Conservation (phyloP, 2,329 filamentous ascomycete genomes). For the Diaporthe destruens region DNA sequence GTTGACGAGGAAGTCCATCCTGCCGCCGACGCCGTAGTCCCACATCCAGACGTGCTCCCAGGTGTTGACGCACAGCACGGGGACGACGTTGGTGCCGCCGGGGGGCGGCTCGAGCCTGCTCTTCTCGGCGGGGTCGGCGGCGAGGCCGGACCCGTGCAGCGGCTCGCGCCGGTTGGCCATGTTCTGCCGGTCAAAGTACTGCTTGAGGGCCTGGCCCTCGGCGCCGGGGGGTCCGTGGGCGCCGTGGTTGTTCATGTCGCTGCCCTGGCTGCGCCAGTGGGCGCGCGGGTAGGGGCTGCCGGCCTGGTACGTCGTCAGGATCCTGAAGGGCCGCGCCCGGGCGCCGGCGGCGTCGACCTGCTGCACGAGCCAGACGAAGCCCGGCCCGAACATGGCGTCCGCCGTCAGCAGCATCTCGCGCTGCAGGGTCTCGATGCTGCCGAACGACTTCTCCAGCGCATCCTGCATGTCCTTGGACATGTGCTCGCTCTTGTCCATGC, state of each 20-base stretch:
- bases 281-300: constrained; percentile 89
- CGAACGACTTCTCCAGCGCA: constrained; percentile 79
- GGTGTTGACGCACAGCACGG: constrained; percentile 91
- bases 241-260: constrained; percentile 77
- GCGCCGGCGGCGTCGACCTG: constrained; percentile 52
- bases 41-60: constrained; percentile 95
- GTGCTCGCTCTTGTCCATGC: constrained; percentile 59
- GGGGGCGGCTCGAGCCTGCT: constrained; percentile 57
- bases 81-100: constrained; percentile 76
- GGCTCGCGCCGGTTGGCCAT: constrained; percentile 52
- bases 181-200: constrained; percentile 57
- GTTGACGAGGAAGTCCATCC: constrained; percentile 78
- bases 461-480: constrained; percentile 59
- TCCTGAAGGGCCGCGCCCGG: constrained; percentile 63
- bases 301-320: constrained; percentile 91
- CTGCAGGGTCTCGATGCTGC: constrained; percentile 84
- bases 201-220: constrained; percentile 48
- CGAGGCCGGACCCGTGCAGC: constrained; percentile 38
- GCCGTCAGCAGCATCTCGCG: constrained; percentile 85
- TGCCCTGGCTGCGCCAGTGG: constrained; percentile 78
- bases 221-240: too few relatives aligned
- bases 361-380: constrained; percentile 93
- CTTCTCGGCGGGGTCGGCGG: constrained; percentile 45
- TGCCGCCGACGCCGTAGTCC: constrained; percentile 82
- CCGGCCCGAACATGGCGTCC: constrained; percentile 93